Evolutionary conservation across 495 filamentous ascomycete species (phyloP).

Genomic region (Aspergillus coremiiformis): DNA sequence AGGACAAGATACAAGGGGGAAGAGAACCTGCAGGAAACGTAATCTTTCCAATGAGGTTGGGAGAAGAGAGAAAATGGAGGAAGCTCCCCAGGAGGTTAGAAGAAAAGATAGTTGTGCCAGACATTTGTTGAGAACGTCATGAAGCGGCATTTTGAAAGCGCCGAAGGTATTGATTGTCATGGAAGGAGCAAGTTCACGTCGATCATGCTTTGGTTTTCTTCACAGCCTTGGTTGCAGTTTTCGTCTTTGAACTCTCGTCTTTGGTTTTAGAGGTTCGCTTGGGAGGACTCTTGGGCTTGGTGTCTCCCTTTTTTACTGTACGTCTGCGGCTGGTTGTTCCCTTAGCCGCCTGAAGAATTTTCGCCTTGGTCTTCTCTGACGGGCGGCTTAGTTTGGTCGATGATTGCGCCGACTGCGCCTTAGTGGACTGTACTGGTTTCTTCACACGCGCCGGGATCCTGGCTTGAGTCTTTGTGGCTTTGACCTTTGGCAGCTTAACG

Average conservation of each 20-base stretch:
- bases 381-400: conserved; percentile 23
- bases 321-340: conserved; percentile 15
- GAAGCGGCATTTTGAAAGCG: neutral
- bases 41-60: no score
- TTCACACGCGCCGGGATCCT: conserved; percentile 8
- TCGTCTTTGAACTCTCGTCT: conserved; percentile 5
- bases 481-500: conserved; percentile 26
- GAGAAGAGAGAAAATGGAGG: neutral
- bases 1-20: neutral
- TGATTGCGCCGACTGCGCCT: conserved; percentile 4
- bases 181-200: neutral
- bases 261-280: conserved; percentile 11
- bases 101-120: neutral
- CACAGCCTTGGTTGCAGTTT: neutral
- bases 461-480: conserved; percentile 14
- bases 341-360: conserved; percentile 25
- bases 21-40: neutral
- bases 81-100: neutral
- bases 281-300: conserved; percentile 10
- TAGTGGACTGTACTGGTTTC: conserved; percentile 5
- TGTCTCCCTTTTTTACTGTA: conserved; percentile 12
- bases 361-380: conserved; percentile 30
- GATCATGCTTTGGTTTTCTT: neutral
- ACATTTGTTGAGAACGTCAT: neutral
- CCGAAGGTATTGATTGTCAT: neutral